Percentiles rank a stretch among this genome's conserved stretches.
Evolutionary conservation across 2,329 filamentous ascomycete genomes (phyloP).

Genomic region (Ceratocystis alfenasii): DNA sequence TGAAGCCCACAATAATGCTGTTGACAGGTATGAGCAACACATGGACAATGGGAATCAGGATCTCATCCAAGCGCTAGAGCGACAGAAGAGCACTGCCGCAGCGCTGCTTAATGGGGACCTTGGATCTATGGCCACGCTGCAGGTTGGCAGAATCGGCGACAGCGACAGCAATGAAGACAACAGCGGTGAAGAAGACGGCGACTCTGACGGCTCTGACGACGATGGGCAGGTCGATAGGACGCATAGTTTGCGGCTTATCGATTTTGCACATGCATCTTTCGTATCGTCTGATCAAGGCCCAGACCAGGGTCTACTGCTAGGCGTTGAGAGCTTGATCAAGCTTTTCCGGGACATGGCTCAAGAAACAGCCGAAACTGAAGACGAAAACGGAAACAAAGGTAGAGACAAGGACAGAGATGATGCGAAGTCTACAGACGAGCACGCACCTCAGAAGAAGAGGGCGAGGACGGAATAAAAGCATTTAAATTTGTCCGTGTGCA

Average conservation of each 20-base stretch:
- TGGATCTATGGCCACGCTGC: constrained; percentile 25
- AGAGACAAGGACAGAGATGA: neutral
- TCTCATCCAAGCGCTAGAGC: constrained; percentile 29
- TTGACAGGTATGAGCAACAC: constrained; percentile 31
- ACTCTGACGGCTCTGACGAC: constrained; percentile 37
- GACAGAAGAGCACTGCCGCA: constrained; percentile 38
- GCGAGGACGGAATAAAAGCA: constrained; percentile 6
- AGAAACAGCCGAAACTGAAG: neutral
- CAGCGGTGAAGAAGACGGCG: constrained; percentile 32
- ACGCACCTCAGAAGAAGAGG: neutral
- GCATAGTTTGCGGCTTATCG: constrained; percentile 76
- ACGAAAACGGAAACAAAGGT: neutral
- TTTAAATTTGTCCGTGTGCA: constrained; percentile 7
- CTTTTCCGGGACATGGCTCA: constrained; percentile 56
- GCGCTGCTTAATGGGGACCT: constrained; percentile 41
- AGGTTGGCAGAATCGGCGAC: constrained; percentile 22
- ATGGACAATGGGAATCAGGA: constrained; percentile 25
- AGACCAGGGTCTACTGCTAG: constrained; percentile 70
- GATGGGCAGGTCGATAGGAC: constrained; percentile 42
- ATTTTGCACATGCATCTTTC: constrained; percentile 89
- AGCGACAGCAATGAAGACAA: constrained; percentile 28
- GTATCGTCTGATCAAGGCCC: constrained; percentile 61
- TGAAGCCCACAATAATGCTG: constrained; percentile 40
- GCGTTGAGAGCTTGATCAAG: constrained; percentile 57
- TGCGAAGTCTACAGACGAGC: neutral